phyloP scores from a whole-genome alignment of 139 green algal genomes.

The Diplosphaera chodatii region DNA sequence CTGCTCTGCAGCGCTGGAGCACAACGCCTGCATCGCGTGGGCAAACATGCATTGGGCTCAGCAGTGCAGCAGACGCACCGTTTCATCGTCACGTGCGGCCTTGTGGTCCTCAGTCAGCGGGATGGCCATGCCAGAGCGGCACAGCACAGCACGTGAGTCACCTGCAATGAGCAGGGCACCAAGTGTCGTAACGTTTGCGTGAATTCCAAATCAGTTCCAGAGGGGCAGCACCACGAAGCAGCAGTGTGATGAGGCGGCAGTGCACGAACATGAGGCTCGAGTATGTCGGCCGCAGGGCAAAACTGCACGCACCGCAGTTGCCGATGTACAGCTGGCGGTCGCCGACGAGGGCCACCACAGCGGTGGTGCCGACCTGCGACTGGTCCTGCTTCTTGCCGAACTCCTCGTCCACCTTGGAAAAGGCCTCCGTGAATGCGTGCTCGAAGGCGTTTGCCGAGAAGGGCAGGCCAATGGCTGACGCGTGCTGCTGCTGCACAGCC shows the following conservation, averaged over 20 bases:
- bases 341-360: slow-evolving; percentile 58
- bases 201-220: too few species aligned
- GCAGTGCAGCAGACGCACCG: slow-evolving; percentile 10
- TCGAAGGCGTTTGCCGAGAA: slow-evolving; percentile 23
- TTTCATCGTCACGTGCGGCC: slow-evolving; percentile 60
- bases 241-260: too few species aligned
- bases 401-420: slow-evolving; percentile 50
- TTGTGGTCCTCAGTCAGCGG: slow-evolving; percentile 65
- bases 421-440: slow-evolving; percentile 45
- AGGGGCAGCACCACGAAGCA: too few species aligned
- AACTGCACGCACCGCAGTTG: slow-evolving; percentile 47
- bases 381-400: slow-evolving; percentile 23
- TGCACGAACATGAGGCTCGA: too few species aligned
- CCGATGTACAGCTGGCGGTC: slow-evolving; percentile 49
- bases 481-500: background rate
- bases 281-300: too few species aligned
- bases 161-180: slow-evolving; percentile 19
- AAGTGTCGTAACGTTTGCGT: too few species aligned
- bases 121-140: slow-evolving; percentile 35
- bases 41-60: too few species aligned
- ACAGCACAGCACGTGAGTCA: slow-evolving; percentile 61
- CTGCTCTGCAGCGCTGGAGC: too few species aligned
- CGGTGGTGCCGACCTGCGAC: slow-evolving; percentile 34
- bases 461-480: background rate
- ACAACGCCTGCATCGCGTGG: too few species aligned